These are phyloP conservation scores for Populus alba DNA, from an alignment of 345 rosid species.

Conservation along the genomic window DNA sequence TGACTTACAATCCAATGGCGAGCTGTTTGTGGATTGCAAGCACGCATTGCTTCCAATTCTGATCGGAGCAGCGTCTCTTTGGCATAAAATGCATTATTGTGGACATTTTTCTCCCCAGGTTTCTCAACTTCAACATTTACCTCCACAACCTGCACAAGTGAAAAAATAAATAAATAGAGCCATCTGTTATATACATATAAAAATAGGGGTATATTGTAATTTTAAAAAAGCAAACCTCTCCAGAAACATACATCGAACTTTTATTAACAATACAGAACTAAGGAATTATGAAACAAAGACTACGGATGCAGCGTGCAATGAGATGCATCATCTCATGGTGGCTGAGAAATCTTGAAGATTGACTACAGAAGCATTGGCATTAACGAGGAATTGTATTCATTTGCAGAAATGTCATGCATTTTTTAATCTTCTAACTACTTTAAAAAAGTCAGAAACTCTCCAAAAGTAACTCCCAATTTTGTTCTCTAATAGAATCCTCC, in stretches of 20 bases:
- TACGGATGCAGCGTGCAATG: background rate
- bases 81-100: constrained; percentile 85
- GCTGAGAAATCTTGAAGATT: background rate
- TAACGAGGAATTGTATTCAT: background rate
- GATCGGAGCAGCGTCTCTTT: constrained; percentile 72
- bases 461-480: background rate
- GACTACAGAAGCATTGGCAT: background rate
- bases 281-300: background rate
- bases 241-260: background rate
- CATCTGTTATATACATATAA: background rate
- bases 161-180: background rate
- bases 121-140: constrained; percentile 68
- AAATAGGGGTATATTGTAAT: too few species aligned
- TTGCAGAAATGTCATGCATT: background rate
- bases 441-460: background rate
- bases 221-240: background rate
- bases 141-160: constrained; percentile 67
- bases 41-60: constrained; percentile 78
- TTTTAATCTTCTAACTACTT: background rate
- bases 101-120: constrained; percentile 78
- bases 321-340: background rate
- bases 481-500: background rate
- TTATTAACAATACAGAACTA: background rate
- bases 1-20: constrained; percentile 90
- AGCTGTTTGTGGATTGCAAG: constrained; percentile 70